Conservation (phyloP, 176 grass and related monocot genomes). For the Oryza brachyantha region DNA sequence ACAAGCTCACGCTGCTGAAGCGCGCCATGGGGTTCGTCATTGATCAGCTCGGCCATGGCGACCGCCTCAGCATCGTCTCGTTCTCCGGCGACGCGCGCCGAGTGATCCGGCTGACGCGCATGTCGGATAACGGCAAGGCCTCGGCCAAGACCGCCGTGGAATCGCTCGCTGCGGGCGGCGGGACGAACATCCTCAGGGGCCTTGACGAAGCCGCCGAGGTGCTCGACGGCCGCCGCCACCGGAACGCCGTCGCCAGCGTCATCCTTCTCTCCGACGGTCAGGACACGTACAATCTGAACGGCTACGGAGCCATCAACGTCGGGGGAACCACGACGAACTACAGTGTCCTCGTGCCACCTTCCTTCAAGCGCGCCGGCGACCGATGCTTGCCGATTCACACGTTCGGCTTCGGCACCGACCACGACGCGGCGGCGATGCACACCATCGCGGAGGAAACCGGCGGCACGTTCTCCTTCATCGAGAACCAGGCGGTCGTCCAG, state of each 20-base stretch:
- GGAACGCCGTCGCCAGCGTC: conserved; percentile 66
- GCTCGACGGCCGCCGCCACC: conserved; percentile 54
- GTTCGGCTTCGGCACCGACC: conserved; percentile 55
- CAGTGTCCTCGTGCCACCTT: conserved; percentile 32
- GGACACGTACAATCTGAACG: conserved; percentile 51
- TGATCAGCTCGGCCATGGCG: neutral
- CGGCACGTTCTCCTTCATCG: conserved; percentile 65
- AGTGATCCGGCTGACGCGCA: neutral
- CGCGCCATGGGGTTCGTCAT: neutral
- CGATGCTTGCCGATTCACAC: conserved; percentile 38
- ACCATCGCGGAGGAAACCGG: conserved; percentile 44
- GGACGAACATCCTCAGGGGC: conserved; percentile 72
- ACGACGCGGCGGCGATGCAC: conserved; percentile 56
- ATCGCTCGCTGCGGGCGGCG: neutral
- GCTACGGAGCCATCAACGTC: too few species aligned
- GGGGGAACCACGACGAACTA: neutral
- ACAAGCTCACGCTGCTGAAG: neutral
- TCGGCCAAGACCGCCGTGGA: neutral
- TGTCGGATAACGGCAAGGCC: neutral
- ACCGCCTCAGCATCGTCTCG: neutral
- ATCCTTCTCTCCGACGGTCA: conserved; percentile 87
- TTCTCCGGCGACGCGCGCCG: neutral
- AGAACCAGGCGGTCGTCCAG: conserved; percentile 40
- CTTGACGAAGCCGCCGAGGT: conserved; percentile 58
- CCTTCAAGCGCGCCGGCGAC: neutral